Evolutionary conservation across 192 early-diverging fungal genomes (phyloP).

Genomic region (Linnemannia hyalina): DNA sequence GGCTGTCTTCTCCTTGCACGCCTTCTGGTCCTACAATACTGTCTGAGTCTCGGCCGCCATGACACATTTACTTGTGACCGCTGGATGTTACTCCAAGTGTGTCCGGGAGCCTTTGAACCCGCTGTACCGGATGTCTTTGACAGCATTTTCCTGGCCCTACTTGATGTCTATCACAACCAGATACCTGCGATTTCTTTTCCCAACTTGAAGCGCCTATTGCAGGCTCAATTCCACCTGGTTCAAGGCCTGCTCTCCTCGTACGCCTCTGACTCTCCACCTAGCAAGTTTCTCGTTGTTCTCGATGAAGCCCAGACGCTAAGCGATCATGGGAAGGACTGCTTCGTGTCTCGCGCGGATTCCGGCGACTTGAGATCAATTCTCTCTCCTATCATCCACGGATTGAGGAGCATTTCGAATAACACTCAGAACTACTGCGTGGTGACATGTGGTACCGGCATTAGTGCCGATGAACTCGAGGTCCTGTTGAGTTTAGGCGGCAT

Average conservation of each 20-base stretch:
- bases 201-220: background rate
- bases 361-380: conserved; percentile 31
- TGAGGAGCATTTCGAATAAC: conserved; percentile 30
- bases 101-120: conserved; percentile 50
- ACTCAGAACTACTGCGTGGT: conserved; percentile 30
- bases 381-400: conserved; percentile 44
- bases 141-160: conserved; percentile 27
- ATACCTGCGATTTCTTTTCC: background rate
- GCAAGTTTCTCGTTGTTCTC: conserved; percentile 42
- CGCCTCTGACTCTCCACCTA: background rate
- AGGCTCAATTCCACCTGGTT: background rate
- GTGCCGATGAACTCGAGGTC: conserved; percentile 36
- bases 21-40: conserved; percentile 46
- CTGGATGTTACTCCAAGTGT: conserved; percentile 55
- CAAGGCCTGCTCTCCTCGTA: background rate
- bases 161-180: conserved; percentile 9
- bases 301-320: conserved; percentile 47
- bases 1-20: conserved; percentile 44
- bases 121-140: conserved; percentile 49
- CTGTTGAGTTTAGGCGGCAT: conserved; percentile 31
- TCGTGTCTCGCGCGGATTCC: conserved; percentile 32
- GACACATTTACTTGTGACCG: conserved; percentile 52
- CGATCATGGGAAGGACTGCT: conserved; percentile 33
- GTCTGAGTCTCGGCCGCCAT: conserved; percentile 40
- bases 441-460: conserved; percentile 43